Conservation (phyloP, 78 protist genomes). For the Isochrysis galbana region DNA sequence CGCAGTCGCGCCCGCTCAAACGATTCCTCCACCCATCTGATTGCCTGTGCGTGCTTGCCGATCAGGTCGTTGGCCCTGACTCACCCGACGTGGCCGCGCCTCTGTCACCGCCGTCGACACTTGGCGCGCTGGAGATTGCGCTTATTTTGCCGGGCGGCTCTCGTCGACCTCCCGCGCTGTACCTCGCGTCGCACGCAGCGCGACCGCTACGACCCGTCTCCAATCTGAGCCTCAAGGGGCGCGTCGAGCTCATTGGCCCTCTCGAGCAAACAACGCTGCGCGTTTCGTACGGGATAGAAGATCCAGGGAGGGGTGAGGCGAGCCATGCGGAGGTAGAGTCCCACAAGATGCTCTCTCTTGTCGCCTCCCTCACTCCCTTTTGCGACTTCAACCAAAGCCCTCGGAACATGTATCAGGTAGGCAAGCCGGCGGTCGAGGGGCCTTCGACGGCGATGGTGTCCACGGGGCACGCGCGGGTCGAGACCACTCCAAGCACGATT, state of each 20-base stretch:
- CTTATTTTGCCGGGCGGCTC: neutral
- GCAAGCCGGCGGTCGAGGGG: no score
- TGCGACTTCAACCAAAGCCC: conserved; percentile 97
- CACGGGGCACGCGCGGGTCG: no score
- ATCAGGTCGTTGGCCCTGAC: neutral
- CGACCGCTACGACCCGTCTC: conserved; percentile 92
- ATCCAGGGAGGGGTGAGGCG: no score
- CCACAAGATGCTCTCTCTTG: conserved; percentile 75
- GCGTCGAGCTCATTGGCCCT: conserved; percentile 85
- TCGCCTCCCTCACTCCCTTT: conserved; percentile 96
- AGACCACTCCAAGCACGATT: no score
- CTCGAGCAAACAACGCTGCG: conserved; percentile 81
- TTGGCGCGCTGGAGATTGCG: neutral
- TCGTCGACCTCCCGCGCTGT: conserved; percentile 69
- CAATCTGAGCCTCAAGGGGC: conserved; percentile 43
- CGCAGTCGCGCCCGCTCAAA: no score
- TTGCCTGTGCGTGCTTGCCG: no score
- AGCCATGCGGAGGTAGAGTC: conserved; percentile 76
- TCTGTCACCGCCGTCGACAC: neutral
- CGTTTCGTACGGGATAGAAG: neutral
- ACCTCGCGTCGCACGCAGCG: conserved; percentile 69
- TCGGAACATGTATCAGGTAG: conserved; percentile 93
- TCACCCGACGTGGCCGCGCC: neutral
- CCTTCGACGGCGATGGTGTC: no score
- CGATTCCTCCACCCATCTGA: no score